A percentile compares a stretch with the other conserved stretches of the same genome.
Evolutionary conservation across 106 monocot genomes (phyloP).

Genomic region (Dioscorea alata): DNA sequence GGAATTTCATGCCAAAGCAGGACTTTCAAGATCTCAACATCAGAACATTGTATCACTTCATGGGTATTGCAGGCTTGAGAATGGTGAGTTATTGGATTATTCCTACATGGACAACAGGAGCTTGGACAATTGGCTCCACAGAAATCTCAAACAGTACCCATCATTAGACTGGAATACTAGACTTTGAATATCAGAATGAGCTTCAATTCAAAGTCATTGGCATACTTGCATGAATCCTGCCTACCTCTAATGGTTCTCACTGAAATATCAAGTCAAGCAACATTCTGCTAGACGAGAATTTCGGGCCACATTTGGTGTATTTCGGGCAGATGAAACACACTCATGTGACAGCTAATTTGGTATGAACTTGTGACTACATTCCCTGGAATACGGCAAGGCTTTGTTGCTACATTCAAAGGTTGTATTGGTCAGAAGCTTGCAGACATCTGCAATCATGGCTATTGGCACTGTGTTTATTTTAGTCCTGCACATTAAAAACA

Average conservation of each 20-base stretch:
- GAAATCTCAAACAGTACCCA: constrained; percentile 5
- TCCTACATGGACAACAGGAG: constrained; percentile 23
- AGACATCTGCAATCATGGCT: constrained; percentile 21
- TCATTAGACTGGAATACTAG: constrained; percentile 12
- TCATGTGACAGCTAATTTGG: constrained; percentile 15
- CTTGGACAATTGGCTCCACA: constrained; percentile 25
- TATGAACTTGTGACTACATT: constrained; percentile 18
- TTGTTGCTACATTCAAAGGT: constrained; percentile 22
- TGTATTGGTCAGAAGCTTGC: constrained; percentile 17
- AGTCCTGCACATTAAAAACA: too few relatives aligned
- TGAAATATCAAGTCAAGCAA: constrained; percentile 24
- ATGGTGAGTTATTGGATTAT: constrained; percentile 13
- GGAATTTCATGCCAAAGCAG: constrained; percentile 17
- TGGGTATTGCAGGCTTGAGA: constrained; percentile 17
- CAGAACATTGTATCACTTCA: constrained; percentile 15
- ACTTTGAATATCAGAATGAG: constrained; percentile 18
- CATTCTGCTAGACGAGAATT: constrained; percentile 20
- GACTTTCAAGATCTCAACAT: constrained; percentile 18
- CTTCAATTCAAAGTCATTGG: constrained; percentile 13
- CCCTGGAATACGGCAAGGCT: constrained; percentile 24
- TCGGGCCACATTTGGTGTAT: constrained; percentile 18
- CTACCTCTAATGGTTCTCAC: constrained; percentile 15
- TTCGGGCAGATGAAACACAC: constrained; percentile 18
- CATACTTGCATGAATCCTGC: constrained; percentile 23
- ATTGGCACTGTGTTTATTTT: not conserved